phyloP scores from a whole-genome alignment of 768 basidiomycete genomes.

The Exidia glandulosa region DNA sequence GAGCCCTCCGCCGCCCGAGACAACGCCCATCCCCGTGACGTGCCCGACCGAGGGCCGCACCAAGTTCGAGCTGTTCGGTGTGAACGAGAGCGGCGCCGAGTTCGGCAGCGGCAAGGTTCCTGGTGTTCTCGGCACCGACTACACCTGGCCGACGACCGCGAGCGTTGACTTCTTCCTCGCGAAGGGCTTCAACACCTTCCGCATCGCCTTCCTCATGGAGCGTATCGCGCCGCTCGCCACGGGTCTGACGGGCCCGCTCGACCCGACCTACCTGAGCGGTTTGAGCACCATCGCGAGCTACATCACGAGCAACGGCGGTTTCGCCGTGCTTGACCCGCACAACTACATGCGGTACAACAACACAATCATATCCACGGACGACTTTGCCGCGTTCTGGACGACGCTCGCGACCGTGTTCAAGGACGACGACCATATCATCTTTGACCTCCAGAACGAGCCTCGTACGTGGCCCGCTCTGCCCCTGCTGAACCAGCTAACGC shows the following conservation, averaged over 20 bases:
- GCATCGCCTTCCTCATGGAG: slow-evolving; percentile 49
- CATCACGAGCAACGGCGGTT: slow-evolving; percentile 51
- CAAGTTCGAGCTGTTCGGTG: slow-evolving; percentile 54
- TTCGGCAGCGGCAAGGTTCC: slow-evolving; percentile 43
- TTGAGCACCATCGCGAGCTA: slow-evolving; percentile 44
- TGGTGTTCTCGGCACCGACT: slow-evolving; percentile 30
- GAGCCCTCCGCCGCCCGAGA: too few species aligned
- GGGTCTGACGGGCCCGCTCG: slow-evolving; percentile 44
- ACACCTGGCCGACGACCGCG: slow-evolving; percentile 38
- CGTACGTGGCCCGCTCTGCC: slow-evolving; percentile 1
- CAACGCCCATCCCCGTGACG: too few species aligned
- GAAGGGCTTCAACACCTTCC: slow-evolving; percentile 54
- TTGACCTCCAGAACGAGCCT: slow-evolving; percentile 36
- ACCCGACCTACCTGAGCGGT: slow-evolving; percentile 40
- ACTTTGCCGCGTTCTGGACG: too few species aligned
- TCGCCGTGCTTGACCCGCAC: slow-evolving; percentile 47
- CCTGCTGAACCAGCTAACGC: too few species aligned
- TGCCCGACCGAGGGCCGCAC: too few species aligned
- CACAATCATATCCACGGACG: slow-evolving; percentile 9
- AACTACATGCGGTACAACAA: slow-evolving; percentile 53
- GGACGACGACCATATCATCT: slow-evolving; percentile 41
- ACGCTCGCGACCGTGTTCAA: slow-evolving; percentile 58
- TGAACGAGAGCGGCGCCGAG: slow-evolving; percentile 52
- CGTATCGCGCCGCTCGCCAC: slow-evolving; percentile 40
- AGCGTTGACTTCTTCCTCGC: slow-evolving; percentile 36